phyloP scores from a whole-genome alignment of 768 basidiomycete species.

The Vararia minispora region DNA sequence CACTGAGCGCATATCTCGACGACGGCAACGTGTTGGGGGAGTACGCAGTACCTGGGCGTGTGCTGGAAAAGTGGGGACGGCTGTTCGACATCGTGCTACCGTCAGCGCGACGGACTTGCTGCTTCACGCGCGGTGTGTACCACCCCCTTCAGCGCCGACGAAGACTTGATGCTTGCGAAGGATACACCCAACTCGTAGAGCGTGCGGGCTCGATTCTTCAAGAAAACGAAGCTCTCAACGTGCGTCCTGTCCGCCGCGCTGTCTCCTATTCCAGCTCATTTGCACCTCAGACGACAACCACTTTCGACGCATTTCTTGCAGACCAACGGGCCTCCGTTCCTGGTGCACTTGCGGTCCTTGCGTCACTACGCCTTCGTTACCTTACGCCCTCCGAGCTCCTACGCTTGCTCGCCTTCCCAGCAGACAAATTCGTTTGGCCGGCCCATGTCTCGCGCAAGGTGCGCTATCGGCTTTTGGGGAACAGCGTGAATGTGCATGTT shows the following conservation, averaged over 20 bases:
- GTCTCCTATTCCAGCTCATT: background rate
- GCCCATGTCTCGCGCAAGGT: conserved; percentile 46
- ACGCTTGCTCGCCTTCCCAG: conserved; percentile 51
- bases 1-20: conserved; percentile 34
- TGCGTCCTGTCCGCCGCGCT: conserved; percentile 21
- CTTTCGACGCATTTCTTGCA: conserved; percentile 44
- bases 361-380: conserved; percentile 56
- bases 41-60: conserved; percentile 42
- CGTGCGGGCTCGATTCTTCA: conserved; percentile 72
- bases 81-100: conserved; percentile 73
- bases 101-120: conserved; percentile 52
- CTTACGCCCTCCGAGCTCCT: conserved; percentile 67
- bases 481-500: conserved; percentile 73
- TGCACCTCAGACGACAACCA: conserved; percentile 39
- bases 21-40: conserved; percentile 6
- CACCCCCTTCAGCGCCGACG: background rate
- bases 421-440: conserved; percentile 50
- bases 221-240: conserved; percentile 55
- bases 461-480: conserved; percentile 69
- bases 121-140: conserved; percentile 66
- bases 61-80: conserved; percentile 64
- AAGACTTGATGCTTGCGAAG: conserved; percentile 22
- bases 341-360: conserved; percentile 42
- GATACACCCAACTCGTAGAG: conserved; percentile 69
- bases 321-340: conserved; percentile 29